Evolutionary conservation across 371 early-diverging fungal genomes (phyloP), one percentile per base, ranked within the genome.

Genomic region (Actinomucor elegans): DNA sequence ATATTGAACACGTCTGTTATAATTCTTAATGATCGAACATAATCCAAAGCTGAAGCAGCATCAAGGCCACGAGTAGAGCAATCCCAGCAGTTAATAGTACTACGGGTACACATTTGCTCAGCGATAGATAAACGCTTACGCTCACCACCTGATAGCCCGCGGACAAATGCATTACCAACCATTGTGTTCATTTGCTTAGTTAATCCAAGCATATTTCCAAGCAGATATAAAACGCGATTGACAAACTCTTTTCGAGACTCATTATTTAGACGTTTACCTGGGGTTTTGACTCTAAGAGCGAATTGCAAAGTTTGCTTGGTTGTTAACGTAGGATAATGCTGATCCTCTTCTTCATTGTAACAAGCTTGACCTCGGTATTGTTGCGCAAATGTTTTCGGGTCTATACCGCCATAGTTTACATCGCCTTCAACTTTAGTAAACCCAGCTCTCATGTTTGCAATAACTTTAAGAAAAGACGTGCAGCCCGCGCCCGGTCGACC

Each of bases 31-130:
- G 85, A 81, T 34, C 83, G 73, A 24, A 84, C 75, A 52, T 88
- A 88, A 56, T 91, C 90, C 0, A 90, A 74, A 8, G 96, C 94
- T 17, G 90, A 92, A 34, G 92, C 87, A 8, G 92, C 85, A 74
- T 98, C 98, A 17, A 98, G 73, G 51, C 97, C 96, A 53, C 88
- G 84, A 1, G 92, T 92, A 33, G 91, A 87, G 24, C 91, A 92
- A 56, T 95, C 94, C 81, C 92, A 88, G 57, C 90, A 81, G 51
- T 88, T 83, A 53, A 92, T 73, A 4, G 83, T 64, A 29, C 88
- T 86, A 18, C 74, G 73, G 2, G 89, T 81, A 2, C 93, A 83
- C 53, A 96, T 86, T 71, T 94, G 91, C 65, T 88, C 88, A 17
- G 90, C 94, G 50, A 94, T 91, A 2, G 86, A 82, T 9, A 91